Evolutionary conservation across 352 stramenopile genomes (phyloP).

Genomic region (Pythium rhizo-oryzae): DNA sequence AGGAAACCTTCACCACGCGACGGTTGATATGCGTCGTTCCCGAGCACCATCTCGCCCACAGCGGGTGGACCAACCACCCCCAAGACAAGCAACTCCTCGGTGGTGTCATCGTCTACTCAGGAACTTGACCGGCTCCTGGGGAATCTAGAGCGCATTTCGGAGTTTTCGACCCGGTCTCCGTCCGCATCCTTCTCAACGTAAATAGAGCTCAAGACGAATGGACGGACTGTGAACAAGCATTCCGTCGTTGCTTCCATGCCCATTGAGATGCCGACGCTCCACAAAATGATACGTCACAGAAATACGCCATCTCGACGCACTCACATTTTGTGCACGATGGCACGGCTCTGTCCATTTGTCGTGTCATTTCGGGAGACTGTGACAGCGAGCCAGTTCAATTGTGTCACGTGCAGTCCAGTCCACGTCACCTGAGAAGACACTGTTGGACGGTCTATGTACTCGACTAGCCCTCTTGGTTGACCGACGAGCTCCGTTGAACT

Average conservation of each 20-base stretch:
- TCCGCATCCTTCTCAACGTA: constrained; percentile 19
- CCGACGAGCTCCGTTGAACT: constrained; percentile 1
- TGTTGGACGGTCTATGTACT: not conserved
- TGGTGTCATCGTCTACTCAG: constrained; percentile 35
- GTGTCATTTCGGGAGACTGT: constrained; percentile 1
- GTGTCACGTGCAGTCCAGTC: not conserved
- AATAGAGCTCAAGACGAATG: not conserved
- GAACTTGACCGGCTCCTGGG: constrained; percentile 70
- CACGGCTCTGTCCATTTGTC: not conserved
- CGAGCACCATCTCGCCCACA: constrained; percentile 8
- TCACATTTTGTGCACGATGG: not conserved
- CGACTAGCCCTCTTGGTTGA: constrained; percentile 2
- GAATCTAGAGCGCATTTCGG: constrained; percentile 71
- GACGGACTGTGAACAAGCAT: too few relatives aligned
- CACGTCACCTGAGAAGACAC: not conserved
- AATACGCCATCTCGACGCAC: too few relatives aligned
- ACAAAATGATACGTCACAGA: not conserved
- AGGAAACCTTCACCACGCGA: constrained; percentile 4
- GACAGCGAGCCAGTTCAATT: constrained; percentile 5
- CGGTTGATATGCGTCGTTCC: constrained; percentile 18
- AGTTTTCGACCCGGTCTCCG: constrained; percentile 45
- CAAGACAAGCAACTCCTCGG: constrained; percentile 21
- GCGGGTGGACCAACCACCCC: constrained; percentile 2
- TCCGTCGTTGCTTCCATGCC: too few relatives aligned
- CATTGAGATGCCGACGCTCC: not conserved